These are phyloP conservation scores for Syzygium malaccense DNA, from an alignment of 441 rosid genomes.

Conservation along the genomic window DNA sequence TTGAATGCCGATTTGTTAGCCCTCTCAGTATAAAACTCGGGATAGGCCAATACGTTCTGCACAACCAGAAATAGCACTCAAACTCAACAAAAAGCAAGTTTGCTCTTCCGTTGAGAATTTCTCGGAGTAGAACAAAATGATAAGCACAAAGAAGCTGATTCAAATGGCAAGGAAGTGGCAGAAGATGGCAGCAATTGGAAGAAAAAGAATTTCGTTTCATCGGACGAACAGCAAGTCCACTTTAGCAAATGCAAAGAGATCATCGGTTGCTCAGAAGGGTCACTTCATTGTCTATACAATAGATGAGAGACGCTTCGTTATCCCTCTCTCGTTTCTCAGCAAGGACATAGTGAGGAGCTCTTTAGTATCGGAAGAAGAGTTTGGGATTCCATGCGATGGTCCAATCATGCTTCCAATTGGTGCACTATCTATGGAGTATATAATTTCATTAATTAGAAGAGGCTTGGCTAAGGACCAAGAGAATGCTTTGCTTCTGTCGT, in stretches of 20 bases:
- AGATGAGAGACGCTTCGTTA: background rate
- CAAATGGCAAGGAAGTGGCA: constrained; percentile 8
- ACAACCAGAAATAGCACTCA: background rate
- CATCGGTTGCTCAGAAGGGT: background rate
- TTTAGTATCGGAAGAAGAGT: background rate
- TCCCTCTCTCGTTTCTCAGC: background rate
- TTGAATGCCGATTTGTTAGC: background rate
- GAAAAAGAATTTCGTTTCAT: background rate
- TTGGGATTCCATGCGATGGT: background rate
- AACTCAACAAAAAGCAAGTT: background rate
- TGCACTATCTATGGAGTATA: background rate
- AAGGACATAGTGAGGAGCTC: background rate
- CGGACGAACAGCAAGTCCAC: background rate
- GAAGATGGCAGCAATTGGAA: background rate
- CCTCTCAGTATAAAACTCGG: background rate
- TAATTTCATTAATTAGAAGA: background rate
- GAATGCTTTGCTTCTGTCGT: background rate
- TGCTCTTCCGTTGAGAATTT: background rate
- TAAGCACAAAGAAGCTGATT: constrained; percentile 8
- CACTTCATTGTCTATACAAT: constrained; percentile 4
- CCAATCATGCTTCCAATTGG: background rate
- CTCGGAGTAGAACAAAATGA: background rate
- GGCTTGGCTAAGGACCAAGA: background rate
- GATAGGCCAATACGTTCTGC: background rate
- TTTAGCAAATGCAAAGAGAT: background rate